Conservation (phyloP, 1,284 basidiomycete genomes). For the Cutaneotrichosporon mucoides region DNA sequence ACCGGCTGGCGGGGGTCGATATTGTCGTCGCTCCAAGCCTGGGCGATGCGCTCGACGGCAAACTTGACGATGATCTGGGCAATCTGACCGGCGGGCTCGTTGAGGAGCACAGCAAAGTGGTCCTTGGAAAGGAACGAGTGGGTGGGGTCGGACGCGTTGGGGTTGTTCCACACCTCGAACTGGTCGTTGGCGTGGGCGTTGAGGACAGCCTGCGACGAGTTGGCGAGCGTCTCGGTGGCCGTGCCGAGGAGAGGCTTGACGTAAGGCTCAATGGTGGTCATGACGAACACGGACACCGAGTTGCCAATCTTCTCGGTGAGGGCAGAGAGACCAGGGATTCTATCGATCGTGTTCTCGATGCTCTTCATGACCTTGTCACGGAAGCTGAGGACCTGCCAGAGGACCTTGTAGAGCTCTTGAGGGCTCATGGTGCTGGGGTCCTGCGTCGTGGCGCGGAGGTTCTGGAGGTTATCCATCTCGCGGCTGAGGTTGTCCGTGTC, state of each 20-base stretch:
- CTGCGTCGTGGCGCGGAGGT: slow-evolving; percentile 62
- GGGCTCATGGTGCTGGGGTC: slow-evolving; percentile 76
- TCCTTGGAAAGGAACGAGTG: slow-evolving; percentile 55
- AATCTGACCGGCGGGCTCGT: slow-evolving; percentile 67
- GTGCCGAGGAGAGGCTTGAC: slow-evolving; percentile 74
- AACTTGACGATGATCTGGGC: slow-evolving; percentile 62
- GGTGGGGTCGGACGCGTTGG: slow-evolving; percentile 73
- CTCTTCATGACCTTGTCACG: slow-evolving; percentile 80
- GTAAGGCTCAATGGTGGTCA: slow-evolving; percentile 66
- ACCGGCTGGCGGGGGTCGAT: slow-evolving; percentile 60
- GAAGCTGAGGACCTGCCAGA: slow-evolving; percentile 84
- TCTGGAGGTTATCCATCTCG: slow-evolving; percentile 71
- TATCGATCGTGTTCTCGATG: slow-evolving; percentile 73
- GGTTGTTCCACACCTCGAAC: slow-evolving; percentile 73
- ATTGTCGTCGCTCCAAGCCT: slow-evolving; percentile 75
- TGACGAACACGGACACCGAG: slow-evolving; percentile 74
- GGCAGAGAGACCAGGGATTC: slow-evolving; percentile 56
- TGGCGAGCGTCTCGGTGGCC: slow-evolving; percentile 60
- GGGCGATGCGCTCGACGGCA: slow-evolving; percentile 58
- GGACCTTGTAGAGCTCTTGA: slow-evolving; percentile 71
- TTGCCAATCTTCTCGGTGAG: slow-evolving; percentile 80
- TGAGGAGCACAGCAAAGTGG: slow-evolving; percentile 43
- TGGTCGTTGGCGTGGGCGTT: slow-evolving; percentile 70
- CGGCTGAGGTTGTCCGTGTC: slow-evolving; percentile 56
- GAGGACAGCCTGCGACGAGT: slow-evolving; percentile 70